A percentile compares a stretch with the other conserved stretches of the same genome.
These are phyloP conservation scores for Lasiosphaeria hispida DNA, from an alignment of 495 filamentous ascomycete species.

Conservation along the genomic window DNA sequence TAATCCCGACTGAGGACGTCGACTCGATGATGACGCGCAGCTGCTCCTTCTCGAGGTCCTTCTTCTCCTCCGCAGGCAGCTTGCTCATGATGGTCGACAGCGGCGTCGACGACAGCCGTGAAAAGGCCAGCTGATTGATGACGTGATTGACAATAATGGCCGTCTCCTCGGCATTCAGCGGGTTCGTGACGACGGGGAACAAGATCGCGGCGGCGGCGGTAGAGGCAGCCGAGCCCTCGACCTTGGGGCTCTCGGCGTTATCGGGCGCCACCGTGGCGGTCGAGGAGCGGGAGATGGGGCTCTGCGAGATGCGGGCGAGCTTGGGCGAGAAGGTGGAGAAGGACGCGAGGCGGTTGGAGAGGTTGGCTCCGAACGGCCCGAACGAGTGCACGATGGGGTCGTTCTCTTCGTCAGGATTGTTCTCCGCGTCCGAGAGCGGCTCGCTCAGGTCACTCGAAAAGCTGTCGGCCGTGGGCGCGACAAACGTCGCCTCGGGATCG, in stretches of 20 bases:
- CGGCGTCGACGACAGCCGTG: conserved; percentile 87
- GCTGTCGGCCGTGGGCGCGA: conserved; percentile 39
- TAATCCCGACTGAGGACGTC: conserved; percentile 78
- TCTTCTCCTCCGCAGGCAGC: conserved; percentile 66
- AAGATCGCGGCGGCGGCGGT: conserved; percentile 15
- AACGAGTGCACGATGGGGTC: conserved; percentile 89
- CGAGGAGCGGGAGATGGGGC: not conserved
- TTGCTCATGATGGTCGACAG: conserved; percentile 83
- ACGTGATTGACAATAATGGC: conserved; percentile 71
- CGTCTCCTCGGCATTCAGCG: conserved; percentile 30
- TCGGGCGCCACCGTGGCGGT: conserved; percentile 13
- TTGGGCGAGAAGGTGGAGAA: conserved; percentile 61
- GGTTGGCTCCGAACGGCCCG: conserved; percentile 79
- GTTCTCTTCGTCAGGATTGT: conserved; percentile 86
- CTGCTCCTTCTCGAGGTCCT: conserved; percentile 55
- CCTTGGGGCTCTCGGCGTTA: conserved; percentile 12
- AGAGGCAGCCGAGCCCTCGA: conserved; percentile 7
- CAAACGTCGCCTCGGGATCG: conserved; percentile 27
- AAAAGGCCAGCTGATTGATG: conserved; percentile 93
- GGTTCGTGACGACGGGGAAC: conserved; percentile 34
- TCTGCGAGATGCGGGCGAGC: not conserved
- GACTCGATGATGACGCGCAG: conserved; percentile 68
- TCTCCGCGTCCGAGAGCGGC: conserved; percentile 58
- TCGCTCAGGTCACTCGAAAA: conserved; percentile 63
- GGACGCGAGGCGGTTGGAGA: conserved; percentile 74